Conservation (phyloP, 805 yeast species). For the Grigorovia humatica region DNA sequence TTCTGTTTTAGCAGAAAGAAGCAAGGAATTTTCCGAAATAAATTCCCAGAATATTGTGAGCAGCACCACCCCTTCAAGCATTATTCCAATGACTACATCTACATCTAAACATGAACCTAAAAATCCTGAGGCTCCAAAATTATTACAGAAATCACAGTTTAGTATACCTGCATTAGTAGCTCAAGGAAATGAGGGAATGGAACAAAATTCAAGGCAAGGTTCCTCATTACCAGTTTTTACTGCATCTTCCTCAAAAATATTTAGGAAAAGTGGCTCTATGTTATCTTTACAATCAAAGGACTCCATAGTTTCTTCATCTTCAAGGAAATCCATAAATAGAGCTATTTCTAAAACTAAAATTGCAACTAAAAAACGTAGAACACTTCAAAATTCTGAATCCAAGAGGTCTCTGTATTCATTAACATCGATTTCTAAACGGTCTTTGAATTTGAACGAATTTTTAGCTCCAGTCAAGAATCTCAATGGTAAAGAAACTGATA, state of each 20-base stretch:
- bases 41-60: too few species aligned
- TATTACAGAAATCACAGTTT: constrained; percentile 25
- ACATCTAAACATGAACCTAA: neutral
- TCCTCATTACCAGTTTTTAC: constrained; percentile 17
- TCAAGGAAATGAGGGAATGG: neutral
- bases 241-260: constrained; percentile 22
- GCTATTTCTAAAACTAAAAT: constrained; percentile 11
- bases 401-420: constrained; percentile 27
- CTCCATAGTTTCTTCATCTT: constrained; percentile 10
- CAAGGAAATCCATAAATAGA: constrained; percentile 10
- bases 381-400: constrained; percentile 23
- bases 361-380: constrained; percentile 8
- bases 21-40: neutral
- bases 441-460: constrained; percentile 25
- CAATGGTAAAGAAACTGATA: constrained; percentile 1
- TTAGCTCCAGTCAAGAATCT: constrained; percentile 9
- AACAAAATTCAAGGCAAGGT: constrained; percentile 9
- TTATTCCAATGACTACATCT: too few species aligned
- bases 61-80: too few species aligned
- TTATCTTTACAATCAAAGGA: constrained; percentile 13
- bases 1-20: neutral
- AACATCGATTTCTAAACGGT: constrained; percentile 27
- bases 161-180: constrained; percentile 17
- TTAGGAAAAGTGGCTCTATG: constrained; percentile 16
- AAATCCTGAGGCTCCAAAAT: constrained; percentile 17